Percentiles rank a stretch among this genome's conserved stretches.
Conservation (phyloP, 768 basidiomycete genomes). For the Glaciozyma antarctica region DNA sequence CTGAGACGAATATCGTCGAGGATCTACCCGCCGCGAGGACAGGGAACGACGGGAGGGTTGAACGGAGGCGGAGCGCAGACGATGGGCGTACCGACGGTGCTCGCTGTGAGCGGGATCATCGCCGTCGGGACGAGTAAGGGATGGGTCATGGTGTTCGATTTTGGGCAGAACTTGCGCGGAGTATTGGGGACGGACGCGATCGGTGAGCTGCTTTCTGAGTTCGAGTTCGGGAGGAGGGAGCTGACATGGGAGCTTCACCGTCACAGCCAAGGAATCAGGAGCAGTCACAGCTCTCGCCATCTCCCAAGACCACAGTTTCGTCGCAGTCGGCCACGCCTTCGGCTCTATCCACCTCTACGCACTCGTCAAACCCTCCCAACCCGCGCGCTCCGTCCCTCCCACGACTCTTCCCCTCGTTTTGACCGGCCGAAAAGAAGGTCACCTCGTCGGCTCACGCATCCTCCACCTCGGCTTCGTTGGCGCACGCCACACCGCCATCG, state of each 20-base stretch:
- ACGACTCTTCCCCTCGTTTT: slow-evolving; percentile 57
- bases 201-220: slow-evolving; percentile 43
- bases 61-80: slow-evolving; percentile 2
- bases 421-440: slow-evolving; percentile 76
- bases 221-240: background rate
- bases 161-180: slow-evolving; percentile 71
- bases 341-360: slow-evolving; percentile 84
- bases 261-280: slow-evolving; percentile 54
- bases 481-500: slow-evolving; percentile 80
- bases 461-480: slow-evolving; percentile 77
- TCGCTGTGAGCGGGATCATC: slow-evolving; percentile 76
- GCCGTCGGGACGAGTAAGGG: slow-evolving; percentile 80
- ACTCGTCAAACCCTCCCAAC: slow-evolving; percentile 53
- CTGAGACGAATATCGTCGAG: slow-evolving; percentile 54
- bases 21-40: slow-evolving; percentile 49
- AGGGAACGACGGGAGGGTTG: slow-evolving; percentile 55
- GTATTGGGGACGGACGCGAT: slow-evolving; percentile 62
- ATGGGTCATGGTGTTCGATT: slow-evolving; percentile 73
- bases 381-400: slow-evolving; percentile 58
- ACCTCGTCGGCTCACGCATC: slow-evolving; percentile 69
- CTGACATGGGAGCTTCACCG: slow-evolving; percentile 27
- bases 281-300: slow-evolving; percentile 80
- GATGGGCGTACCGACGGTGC: slow-evolving; percentile 62
- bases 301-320: slow-evolving; percentile 85
- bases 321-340: slow-evolving; percentile 74